Conservation (phyloP, 768 basidiomycete genomes). For the Galerina sulciceps region DNA sequence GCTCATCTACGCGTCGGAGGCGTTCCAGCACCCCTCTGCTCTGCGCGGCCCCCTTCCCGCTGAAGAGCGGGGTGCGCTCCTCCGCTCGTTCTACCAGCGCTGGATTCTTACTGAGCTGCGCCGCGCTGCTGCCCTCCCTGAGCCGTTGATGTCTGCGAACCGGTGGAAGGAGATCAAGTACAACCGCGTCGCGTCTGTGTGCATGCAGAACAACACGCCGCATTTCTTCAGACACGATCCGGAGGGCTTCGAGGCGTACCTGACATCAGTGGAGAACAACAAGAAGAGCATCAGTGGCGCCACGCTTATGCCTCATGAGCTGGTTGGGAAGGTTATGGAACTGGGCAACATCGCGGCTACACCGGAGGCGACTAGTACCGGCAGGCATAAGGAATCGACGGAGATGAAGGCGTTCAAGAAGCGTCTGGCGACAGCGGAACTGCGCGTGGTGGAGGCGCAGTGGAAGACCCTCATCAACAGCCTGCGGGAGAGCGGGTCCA, state of each 20-base stretch:
- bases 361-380: not conserved
- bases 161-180: constrained; percentile 64
- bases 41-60: constrained; percentile 30
- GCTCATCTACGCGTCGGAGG: constrained; percentile 48
- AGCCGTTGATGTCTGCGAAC: constrained; percentile 64
- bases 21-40: constrained; percentile 31
- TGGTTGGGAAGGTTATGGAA: constrained; percentile 45
- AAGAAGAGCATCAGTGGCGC: constrained; percentile 65
- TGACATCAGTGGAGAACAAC: constrained; percentile 59
- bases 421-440: constrained; percentile 35
- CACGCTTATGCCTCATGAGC: constrained; percentile 66
- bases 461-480: constrained; percentile 64
- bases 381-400: not conserved
- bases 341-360: not conserved
- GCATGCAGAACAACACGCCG: constrained; percentile 62
- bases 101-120: constrained; percentile 66
- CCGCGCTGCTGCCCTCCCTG: constrained; percentile 46
- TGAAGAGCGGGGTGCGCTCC: constrained; percentile 36
- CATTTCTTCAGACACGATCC: constrained; percentile 63
- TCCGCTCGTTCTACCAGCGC: constrained; percentile 62
- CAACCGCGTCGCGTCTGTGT: constrained; percentile 59
- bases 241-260: constrained; percentile 60
- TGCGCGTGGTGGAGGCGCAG: constrained; percentile 62
- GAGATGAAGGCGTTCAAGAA: constrained; percentile 28
- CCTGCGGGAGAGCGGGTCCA: constrained; percentile 54